Conservation (phyloP, 2,329 filamentous ascomycete genomes). For the Stagonosporopsis tanaceti region DNA sequence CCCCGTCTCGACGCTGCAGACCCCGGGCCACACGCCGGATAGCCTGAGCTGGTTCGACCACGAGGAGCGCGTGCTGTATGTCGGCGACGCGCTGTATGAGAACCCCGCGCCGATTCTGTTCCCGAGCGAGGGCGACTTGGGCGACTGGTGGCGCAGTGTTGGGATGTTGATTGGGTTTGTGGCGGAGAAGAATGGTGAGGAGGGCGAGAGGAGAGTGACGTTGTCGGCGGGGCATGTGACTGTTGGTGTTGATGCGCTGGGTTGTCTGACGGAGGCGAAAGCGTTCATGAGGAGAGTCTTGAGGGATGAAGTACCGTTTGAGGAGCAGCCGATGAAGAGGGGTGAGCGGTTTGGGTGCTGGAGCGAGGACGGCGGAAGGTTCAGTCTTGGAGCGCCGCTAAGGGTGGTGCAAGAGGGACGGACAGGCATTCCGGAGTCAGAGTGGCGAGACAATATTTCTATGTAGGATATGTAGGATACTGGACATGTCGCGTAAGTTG, state of each 20-base stretch:
- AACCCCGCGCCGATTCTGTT: conserved; percentile 18
- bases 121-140: conserved; percentile 17
- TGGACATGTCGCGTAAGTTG: background rate
- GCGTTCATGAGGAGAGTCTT: conserved; percentile 20
- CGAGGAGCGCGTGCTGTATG: conserved; percentile 18
- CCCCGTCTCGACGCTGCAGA: conserved; percentile 17
- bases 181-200: background rate
- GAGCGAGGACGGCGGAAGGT: conserved; percentile 3
- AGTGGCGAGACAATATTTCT: conserved; percentile 1
- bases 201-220: background rate
- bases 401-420: conserved; percentile 11
- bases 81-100: conserved; percentile 22
- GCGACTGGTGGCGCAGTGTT: conserved; percentile 21
- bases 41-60: conserved; percentile 20
- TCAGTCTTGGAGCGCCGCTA: conserved; percentile 13
- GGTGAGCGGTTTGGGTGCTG: conserved; percentile 13
- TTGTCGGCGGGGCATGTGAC: conserved; percentile 20
- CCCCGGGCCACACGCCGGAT: conserved; percentile 24
- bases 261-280: conserved; percentile 10
- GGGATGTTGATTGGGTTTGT: conserved; percentile 7
- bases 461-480: background rate
- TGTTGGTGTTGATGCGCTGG: conserved; percentile 14
- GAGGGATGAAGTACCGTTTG: conserved; percentile 13
- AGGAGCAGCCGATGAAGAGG: conserved; percentile 8
- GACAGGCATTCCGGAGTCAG: background rate